Evolutionary conservation across 768 basidiomycete species (phyloP), one percentile per base, ranked within the genome.

Genomic region (Amanita polypyramis): DNA sequence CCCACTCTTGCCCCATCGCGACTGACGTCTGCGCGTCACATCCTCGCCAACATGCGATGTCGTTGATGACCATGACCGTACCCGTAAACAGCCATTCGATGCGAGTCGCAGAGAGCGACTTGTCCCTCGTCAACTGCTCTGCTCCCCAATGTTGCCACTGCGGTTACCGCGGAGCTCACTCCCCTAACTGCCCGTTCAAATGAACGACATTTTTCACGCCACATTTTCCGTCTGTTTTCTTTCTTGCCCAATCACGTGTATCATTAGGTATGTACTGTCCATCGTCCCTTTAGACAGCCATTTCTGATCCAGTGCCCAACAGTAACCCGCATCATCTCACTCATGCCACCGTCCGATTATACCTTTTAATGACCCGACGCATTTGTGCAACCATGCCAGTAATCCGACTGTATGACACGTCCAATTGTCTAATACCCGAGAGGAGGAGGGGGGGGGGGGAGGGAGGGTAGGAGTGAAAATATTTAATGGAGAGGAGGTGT

Each of bases 131-230:
- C 45, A 66, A 76, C 67, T 67, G 71, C 56, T 77, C 73, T 67
- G 70, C 76, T n/a, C 81, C 84, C 51, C 82, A 84, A 61, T 86
- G 84, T 67, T 84, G 81, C 70, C 81, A 84, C 61, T 86, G 84
- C 53, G 82, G 82, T 55, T 81, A 71, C 70, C 78, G 83, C 56
- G 82, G 81, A 33, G 59, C 67, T 51, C 74, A 75, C 56, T 61
- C 76, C 21, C 74, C 78, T 30, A 70, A 67, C 58, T 85, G 82
- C 69, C 80, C 80, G 36, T 82, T 82, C 78, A 75, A 70, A 59
- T 77, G 62, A 70, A 53, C 49, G 41, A 23, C 17, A 14, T 8
- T 36, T 35, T 49, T 51, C 40, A 34, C 38, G 39, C 54, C 55
- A 35, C 25, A 20, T 34, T 32, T 34, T 43, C n/a, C n/a, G n/a